Evolutionary conservation across 495 filamentous ascomycete genomes (phyloP), one percentile per base, ranked within the genome.

Genomic region (Tuber calosporum): DNA sequence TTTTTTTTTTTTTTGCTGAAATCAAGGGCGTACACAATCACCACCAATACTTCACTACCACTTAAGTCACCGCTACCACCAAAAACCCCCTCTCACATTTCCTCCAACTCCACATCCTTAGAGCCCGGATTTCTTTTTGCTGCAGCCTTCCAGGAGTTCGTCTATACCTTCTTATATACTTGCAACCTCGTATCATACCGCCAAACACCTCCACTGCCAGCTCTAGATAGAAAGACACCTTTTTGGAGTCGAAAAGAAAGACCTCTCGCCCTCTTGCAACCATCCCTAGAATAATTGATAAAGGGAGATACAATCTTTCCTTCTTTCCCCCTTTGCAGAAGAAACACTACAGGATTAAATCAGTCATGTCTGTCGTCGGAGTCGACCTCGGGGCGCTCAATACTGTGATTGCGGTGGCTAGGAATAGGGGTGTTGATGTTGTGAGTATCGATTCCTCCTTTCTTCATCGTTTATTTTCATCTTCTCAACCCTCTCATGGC

Each of bases 401-500:
- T 86, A 97, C 94, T 77, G 94, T 96, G 82, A 91, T 98, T 84
- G 96, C 95, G 82, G 95, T 98, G 83, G 94, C 95, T 78, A 87
- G 94, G 82, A 98, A 98, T 83, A 91, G 96, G 81, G 95, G 95
- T 86, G 96, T 99, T 83, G 95, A 99, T 87, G 96, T 99, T 84
- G 94, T 97, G 89, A 81, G 93, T 96, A 71, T 36, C 79, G 75
- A 68, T 69, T 48, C 74, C 36, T 40, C 45, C 66, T n/a, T 58
- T 20, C 41, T 70, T 69, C 26, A 8, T 19, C 68, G 45, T 43
- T 53, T 9, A 72, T 67, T 20, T 67, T 53, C 58, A 67, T 40
- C 66, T 73, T 67, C 45, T n/a, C n/a, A n/a, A n/a, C 22, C 71
- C 7, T 72, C 20, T 34, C 20, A 37, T 69, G 71, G 75, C 70